Evolutionary conservation across 2,329 filamentous ascomycete genomes (phyloP).

Genomic region (Trichoderma atrobrunneum): DNA sequence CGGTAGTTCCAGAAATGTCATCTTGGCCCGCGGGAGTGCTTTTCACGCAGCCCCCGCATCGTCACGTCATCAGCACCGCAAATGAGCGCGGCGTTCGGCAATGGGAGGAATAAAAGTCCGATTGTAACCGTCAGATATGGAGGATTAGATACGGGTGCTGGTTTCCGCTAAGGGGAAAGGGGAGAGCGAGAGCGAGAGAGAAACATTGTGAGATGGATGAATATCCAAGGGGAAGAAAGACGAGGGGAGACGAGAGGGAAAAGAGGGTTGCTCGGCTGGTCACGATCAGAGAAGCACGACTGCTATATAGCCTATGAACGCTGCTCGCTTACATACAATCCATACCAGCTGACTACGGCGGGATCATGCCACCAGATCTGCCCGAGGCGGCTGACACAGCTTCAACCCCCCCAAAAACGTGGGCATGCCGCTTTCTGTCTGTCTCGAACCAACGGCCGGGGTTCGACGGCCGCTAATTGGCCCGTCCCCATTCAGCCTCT

Average conservation of each 20-base stretch:
- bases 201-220: neutral
- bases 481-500: neutral
- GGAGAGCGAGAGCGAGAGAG: neutral
- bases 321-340: neutral
- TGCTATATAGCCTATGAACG: neutral
- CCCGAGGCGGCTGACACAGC: neutral
- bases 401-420: neutral
- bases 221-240: neutral
- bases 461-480: constrained; percentile 1
- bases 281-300: neutral
- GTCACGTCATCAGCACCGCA: constrained; percentile 14
- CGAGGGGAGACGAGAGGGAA: neutral
- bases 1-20: neutral
- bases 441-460: neutral
- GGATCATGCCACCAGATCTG: constrained; percentile 3
- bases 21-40: neutral
- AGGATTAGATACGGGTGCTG: neutral
- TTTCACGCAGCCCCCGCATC: constrained; percentile 7
- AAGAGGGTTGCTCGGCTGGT: neutral
- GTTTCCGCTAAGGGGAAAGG: neutral
- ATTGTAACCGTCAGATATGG: neutral
- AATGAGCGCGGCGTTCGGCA: constrained; percentile 4
- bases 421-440: neutral
- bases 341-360: neutral
- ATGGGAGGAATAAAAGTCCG: constrained; percentile 1